Evolutionary conservation across 139 green algal genomes (phyloP), one percentile per base, ranked within the genome.

Genomic region (Chlamydomonas asymmetrica): DNA sequence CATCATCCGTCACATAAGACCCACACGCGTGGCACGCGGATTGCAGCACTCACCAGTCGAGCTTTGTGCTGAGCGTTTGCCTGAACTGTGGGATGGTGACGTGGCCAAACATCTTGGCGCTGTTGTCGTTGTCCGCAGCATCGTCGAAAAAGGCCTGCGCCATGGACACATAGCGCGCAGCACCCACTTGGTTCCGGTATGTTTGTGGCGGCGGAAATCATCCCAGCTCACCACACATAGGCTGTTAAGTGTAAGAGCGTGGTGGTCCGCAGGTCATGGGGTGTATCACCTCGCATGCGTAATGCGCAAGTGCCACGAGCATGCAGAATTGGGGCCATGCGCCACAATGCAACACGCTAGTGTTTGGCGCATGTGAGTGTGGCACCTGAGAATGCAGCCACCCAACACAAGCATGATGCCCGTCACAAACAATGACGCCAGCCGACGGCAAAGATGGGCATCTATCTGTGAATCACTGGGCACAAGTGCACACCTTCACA

Each of bases 101-200:
- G 70, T 94, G 90, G n/a, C 88, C 87, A 49, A 89, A 88, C 57
- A 93, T 63, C 69, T 89, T 88, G 59, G 71, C 74, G 31, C 78
- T 88, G 78, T 94, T 84, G 74, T 92, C 86, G 76, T 93, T 83
- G 25, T 59, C 52, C 0, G 88, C 86, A 48, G 86, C 86, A 71
- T 95, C 90, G 71, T 92, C 90, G 72, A 95, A 95, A 81, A 92
- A 92, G 29, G 90, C 88, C 79, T 92, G 88, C 18, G 87, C 80
- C 60, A 84, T 71, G 43, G 84, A n/a, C n/a, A n/a, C n/a, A n/a
- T n/a, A 63, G 9, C 78, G 20, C 56, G 23, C 9, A 9, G 57
- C 22, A 71, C 63, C 50, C 70, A 35, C 34, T 67, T 65, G 22
- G 65, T 73, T 34, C 18, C 61, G 68, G 50, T 66, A 27, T 65